Base-by-base conservation (phyloP, 306 rosid species). In the Vigna radiata region DNA sequence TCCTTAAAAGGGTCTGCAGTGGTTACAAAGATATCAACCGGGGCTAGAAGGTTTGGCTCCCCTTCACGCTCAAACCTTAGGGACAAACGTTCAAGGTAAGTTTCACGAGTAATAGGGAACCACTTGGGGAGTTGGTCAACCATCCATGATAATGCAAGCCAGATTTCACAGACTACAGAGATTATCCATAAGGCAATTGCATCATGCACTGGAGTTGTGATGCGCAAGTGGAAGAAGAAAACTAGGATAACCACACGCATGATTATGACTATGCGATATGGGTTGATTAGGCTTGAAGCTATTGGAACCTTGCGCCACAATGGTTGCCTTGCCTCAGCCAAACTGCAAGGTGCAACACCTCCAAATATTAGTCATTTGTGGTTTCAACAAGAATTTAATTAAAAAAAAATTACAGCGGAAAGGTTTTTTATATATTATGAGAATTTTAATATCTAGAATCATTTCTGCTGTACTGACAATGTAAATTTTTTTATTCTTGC, bases 41-140 rank as follows among this genome's bases (percentile, higher is more conserved):
- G 80, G 18, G 94, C 52, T 21, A 95, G 82, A 17, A 31, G 72
- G 68, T 84, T 92, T 11, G 93, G 90, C 41, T 87, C 86, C 19
- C 91, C 93, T 48, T 89, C 90, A 2, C 77, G 93, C 74, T 96
- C 98, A 19, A 92, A 92, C 56, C 91, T 81, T 46, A 92, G 5
- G 79, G 99, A 83, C 43, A 96, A 83, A 70, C 99, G 98, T 16
- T 96, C 98, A 33, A 92, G 77, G 88, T 85, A 86, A 29, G 98
- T 96, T 71, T 89, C 89, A 0, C 97, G 94, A 39, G 87, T 88
- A 76, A 91, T 86, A 7, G 99, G 99, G 69, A 83, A 82, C 97
- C 99, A 96, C 71, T 96, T 96, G 61, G 99, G 98, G 80, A 95
- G 82, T 61, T 95, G 98, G 54, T 95, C 97, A 21, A 92, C 86